These are phyloP conservation scores for Apium graveolens DNA, from an alignment of 129 eudicot species.

Conservation along the genomic window DNA sequence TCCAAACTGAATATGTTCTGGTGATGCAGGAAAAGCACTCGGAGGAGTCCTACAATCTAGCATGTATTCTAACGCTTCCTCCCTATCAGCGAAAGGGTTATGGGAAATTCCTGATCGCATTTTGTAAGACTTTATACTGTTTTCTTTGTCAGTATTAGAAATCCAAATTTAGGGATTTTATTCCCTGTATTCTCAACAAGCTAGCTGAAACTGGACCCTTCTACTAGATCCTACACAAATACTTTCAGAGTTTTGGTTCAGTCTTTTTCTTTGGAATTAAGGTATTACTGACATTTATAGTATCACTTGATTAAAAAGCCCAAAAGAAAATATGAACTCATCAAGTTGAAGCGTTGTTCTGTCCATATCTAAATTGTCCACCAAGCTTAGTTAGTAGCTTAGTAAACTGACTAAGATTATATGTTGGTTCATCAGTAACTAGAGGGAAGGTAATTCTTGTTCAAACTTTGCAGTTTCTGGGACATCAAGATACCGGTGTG, in stretches of 20 bases:
- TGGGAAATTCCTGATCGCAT: slow-evolving; percentile 92
- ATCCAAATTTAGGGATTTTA: not conserved
- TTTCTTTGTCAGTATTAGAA: not conserved
- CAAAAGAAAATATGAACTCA: not conserved
- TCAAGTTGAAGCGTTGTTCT: not conserved
- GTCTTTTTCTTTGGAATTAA: not conserved
- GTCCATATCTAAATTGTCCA: not conserved
- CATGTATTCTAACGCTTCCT: slow-evolving; percentile 95
- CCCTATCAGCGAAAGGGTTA: slow-evolving; percentile 99
- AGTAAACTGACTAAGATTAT: not conserved
- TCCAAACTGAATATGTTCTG: not conserved
- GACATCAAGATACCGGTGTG: not conserved
- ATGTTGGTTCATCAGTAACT: not conserved
- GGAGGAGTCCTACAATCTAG: slow-evolving; percentile 92
- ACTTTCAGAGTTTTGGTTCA: not conserved
- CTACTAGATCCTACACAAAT: not conserved
- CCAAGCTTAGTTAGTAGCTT: not conserved
- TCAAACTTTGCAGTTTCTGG: not conserved
- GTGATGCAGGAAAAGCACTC: slow-evolving; percentile 93
- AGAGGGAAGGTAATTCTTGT: not conserved
- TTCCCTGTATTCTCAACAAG: not conserved
- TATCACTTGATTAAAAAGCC: not conserved
- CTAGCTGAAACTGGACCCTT: not conserved
- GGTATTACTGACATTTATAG: not conserved
- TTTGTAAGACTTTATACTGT: slow-evolving; percentile 46